These are phyloP conservation scores for Trichoderma hamatum DNA, from an alignment of 2,329 filamentous ascomycete species.

Conservation along the genomic window DNA sequence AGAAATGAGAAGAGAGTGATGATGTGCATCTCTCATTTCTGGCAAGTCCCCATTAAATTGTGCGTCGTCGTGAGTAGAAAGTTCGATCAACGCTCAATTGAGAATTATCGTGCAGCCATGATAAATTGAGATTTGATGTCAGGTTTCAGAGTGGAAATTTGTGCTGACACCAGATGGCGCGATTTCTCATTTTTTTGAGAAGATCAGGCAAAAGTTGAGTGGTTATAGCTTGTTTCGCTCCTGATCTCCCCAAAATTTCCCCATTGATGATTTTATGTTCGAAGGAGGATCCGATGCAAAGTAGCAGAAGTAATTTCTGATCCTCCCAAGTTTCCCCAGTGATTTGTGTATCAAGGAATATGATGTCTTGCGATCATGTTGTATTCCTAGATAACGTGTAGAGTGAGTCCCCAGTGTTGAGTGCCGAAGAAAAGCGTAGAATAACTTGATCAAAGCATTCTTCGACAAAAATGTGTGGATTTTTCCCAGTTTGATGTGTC, in stretches of 20 bases:
- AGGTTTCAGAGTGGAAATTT: not conserved
- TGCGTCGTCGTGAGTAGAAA: not conserved
- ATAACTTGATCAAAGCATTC: not conserved
- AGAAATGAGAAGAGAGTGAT: slow-evolving; percentile 2
- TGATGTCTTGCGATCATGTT: not conserved
- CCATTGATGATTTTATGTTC: not conserved
- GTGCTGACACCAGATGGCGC: not conserved
- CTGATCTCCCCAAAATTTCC: slow-evolving; percentile 9
- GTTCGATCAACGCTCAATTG: not conserved
- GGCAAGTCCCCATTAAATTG: slow-evolving; percentile 9
- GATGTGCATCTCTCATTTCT: not conserved
- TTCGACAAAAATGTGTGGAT: not conserved
- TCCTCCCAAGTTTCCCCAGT: not conserved
- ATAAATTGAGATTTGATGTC: not conserved
- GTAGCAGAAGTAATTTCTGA: not conserved
- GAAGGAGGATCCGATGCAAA: slow-evolving; percentile 1
- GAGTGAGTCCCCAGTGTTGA: not conserved
- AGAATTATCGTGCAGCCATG: slow-evolving; percentile 1
- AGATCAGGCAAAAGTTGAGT: not conserved
- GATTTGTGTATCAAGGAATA: not conserved
- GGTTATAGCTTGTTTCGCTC: not conserved
- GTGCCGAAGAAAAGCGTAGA: not conserved
- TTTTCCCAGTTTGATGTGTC: not conserved
- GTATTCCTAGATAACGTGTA: not conserved
- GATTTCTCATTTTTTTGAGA: slow-evolving; percentile 6